These are phyloP conservation scores for Kockiozyma suomiensis DNA, from an alignment of 805 yeast species.

Conservation along the genomic window DNA sequence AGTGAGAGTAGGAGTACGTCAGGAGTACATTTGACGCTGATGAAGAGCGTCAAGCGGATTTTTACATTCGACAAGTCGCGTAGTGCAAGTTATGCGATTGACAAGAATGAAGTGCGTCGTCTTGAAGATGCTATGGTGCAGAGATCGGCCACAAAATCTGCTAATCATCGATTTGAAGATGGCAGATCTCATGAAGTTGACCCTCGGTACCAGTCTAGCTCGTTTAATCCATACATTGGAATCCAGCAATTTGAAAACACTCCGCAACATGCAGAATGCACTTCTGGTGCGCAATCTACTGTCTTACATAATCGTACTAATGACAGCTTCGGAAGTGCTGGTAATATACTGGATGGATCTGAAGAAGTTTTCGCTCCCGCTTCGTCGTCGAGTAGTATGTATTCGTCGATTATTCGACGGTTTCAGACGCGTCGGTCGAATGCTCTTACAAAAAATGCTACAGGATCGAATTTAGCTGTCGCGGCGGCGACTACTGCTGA, in stretches of 20 bases:
- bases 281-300: background rate
- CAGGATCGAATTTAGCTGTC: background rate
- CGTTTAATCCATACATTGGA: background rate
- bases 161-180: too few relatives aligned
- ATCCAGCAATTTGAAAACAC: background rate
- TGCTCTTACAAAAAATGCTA: background rate
- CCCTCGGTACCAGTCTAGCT: background rate
- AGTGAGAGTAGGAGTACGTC: background rate
- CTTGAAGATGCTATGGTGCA: background rate
- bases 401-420: background rate
- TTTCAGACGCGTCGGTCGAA: background rate
- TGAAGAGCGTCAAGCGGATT: background rate
- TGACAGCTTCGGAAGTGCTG: background rate
- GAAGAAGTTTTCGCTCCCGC: background rate
- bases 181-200: too few relatives aligned
- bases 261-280: background rate
- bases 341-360: background rate
- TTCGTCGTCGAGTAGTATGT: background rate
- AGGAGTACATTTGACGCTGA: background rate
- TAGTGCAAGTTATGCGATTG: background rate
- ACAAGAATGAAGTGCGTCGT: background rate
- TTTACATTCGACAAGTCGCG: background rate
- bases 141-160: background rate
- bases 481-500: background rate
- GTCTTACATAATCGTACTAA: constrained; percentile 6